phyloP scores from a whole-genome alignment of 2,329 filamentous ascomycete genomes.

The Achaetomium macrosporum region DNA sequence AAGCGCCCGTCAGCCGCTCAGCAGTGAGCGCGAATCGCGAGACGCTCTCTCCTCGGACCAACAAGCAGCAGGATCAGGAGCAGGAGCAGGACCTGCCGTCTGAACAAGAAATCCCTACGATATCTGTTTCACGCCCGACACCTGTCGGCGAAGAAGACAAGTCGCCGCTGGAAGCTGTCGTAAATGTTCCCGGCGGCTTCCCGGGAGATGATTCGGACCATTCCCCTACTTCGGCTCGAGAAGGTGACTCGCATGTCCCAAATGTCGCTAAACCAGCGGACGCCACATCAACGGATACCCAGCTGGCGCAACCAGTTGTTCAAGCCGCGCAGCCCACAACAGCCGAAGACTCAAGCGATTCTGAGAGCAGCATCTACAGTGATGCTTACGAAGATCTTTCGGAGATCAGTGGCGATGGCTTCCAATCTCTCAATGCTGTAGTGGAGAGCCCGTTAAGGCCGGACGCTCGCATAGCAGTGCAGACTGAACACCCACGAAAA shows the following conservation, averaged over 20 bases:
- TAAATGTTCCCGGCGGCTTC: slow-evolving; percentile 56
- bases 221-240: slow-evolving; percentile 5
- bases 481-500: background rate
- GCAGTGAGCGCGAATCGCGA: background rate
- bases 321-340: background rate
- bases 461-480: slow-evolving; percentile 14
- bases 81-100: slow-evolving; percentile 1
- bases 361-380: slow-evolving; percentile 50
- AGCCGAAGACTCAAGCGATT: slow-evolving; percentile 17
- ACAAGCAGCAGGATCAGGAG: slow-evolving; percentile 7
- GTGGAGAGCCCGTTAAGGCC: slow-evolving; percentile 50
- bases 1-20: background rate
- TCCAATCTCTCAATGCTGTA: slow-evolving; percentile 67
- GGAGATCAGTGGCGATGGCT: slow-evolving; percentile 59
- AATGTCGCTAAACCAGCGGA: background rate
- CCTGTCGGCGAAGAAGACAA: slow-evolving; percentile 28
- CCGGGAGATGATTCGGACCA: slow-evolving; percentile 37
- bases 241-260: background rate
- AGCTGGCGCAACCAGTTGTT: background rate
- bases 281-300: background rate
- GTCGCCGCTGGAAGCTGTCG: slow-evolving; percentile 27
- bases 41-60: background rate
- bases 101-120: slow-evolving; percentile 35
- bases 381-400: slow-evolving; percentile 71
- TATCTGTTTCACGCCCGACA: slow-evolving; percentile 41